phyloP scores from a whole-genome alignment of 2,329 filamentous ascomycete genomes.

The Pseudogymnoascus sp. region DNA sequence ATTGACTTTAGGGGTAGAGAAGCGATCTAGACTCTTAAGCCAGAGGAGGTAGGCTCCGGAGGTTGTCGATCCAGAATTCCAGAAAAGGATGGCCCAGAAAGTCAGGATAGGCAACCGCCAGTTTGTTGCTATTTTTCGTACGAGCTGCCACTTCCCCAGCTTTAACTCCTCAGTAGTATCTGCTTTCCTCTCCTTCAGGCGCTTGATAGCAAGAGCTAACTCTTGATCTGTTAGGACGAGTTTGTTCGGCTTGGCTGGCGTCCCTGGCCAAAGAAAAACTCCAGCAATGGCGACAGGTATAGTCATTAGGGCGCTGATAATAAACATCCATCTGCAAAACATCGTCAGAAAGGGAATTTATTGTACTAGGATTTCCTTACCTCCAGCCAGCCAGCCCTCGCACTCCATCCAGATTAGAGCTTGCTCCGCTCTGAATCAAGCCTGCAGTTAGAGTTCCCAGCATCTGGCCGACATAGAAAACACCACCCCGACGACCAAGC shows the following conservation, averaged over 20 bases:
- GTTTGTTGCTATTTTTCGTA: constrained; percentile 32
- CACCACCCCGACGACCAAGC: constrained; percentile 19
- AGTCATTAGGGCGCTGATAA: constrained; percentile 47
- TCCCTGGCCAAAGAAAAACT: constrained; percentile 45
- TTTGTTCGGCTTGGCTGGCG: constrained; percentile 42
- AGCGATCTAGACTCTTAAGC: constrained; percentile 48
- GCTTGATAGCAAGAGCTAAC: constrained; percentile 36
- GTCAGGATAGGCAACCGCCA: constrained; percentile 46
- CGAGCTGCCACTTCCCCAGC: constrained; percentile 18
- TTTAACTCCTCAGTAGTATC: constrained; percentile 32
- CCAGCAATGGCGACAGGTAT: constrained; percentile 46
- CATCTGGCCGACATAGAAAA: constrained; percentile 23
- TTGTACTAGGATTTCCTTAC: constrained; percentile 13
- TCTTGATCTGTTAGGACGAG: constrained; percentile 41
- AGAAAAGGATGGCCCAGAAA: constrained; percentile 48
- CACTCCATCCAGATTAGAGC: constrained; percentile 19
- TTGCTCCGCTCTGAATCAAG: constrained; percentile 20
- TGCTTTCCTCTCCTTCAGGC: constrained; percentile 41
- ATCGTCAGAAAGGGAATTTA: constrained; percentile 24
- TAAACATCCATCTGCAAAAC: constrained; percentile 52
- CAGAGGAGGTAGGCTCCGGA: constrained; percentile 48
- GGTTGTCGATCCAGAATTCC: constrained; percentile 44
- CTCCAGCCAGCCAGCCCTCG: constrained; percentile 29
- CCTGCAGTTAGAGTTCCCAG: constrained; percentile 23
- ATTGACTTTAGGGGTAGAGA: constrained; percentile 40